Base-by-base conservation (phyloP, 768 basidiomycete species). In the Asterophora parasitica region DNA sequence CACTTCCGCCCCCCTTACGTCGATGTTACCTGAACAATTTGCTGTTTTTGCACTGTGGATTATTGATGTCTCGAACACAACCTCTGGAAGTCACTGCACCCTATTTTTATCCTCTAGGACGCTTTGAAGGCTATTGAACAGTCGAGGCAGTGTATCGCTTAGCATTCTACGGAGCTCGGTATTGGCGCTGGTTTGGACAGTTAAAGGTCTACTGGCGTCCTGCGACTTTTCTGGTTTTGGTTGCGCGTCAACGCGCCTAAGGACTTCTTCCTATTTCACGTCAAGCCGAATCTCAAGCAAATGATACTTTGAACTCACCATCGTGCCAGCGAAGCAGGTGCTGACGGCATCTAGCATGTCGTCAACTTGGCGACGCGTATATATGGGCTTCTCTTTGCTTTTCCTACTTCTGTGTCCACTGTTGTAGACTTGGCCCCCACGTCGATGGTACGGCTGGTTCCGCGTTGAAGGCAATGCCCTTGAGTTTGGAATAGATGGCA, bases 271-370 rank as follows among this genome's bases (percentile, higher is more conserved):
- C 49, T 53, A 27, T 20, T 15, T 12, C 9, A 12, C 3, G 30
- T 13, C 32, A 1, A 13, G 23, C 15, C 12, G 5, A 32, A 0
- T 16, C 4, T 13, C 3, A 2, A 8, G 1, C 4, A 13, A 50
- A 13, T n/a, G 11, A 4, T 4, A 36, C 20, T 15, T 17, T 7
- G 10, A 7, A 35, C 49, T 19, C 5, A 51, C 53, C 44, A 54
- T 53, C 15, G 52, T 53, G 8, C 44, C 47, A 3, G 46, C 39
- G 35, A 53, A 53, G 23, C 52, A 53, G 16, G 27, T 42, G 23
- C 52, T 45, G 40, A 53, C 44, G 12, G 52, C 48, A 41, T 42
- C 44, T 12, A 53, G 27, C 44, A 53, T 53, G 32, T 53, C 52
- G 20, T 53, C 52, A 33, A 53, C 52, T 23, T 53, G 52, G 4